phyloP scores from a whole-genome alignment of 225 moss, liverwort and hornwort species.

The Pleurozium schreberi region DNA sequence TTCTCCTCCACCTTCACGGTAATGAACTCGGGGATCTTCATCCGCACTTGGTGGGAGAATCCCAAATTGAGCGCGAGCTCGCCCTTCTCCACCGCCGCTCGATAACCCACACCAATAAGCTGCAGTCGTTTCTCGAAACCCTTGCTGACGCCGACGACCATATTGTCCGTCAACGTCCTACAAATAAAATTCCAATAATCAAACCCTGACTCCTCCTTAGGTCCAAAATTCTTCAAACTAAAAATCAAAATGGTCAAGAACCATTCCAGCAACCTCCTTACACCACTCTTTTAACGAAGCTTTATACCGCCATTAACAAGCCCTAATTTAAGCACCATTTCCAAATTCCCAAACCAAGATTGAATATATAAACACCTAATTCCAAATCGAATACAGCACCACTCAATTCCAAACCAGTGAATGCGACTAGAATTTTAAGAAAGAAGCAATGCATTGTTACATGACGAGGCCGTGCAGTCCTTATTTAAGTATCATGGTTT shows the following conservation, averaged over 20 bases:
- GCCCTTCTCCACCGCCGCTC: conserved; percentile 62
- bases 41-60: conserved; percentile 86
- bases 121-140: conserved; percentile 85
- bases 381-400: not conserved
- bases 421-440: not conserved
- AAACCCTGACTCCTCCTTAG: not conserved
- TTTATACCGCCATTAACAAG: not conserved
- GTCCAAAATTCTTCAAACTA: not conserved
- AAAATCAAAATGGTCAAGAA: not conserved
- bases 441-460: not conserved
- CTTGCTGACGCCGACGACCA: conserved; percentile 78
- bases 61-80: conserved; percentile 78
- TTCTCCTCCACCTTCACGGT: conserved; percentile 79
- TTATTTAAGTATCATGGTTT: too few species aligned
- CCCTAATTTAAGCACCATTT: not conserved
- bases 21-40: conserved; percentile 64
- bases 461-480: not conserved
- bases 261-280: not conserved
- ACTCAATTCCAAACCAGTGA: not conserved
- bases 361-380: not conserved
- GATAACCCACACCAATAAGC: conserved; percentile 91
- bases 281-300: not conserved
- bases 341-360: not conserved
- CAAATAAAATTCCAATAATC: not conserved
- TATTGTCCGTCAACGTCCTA: conserved; percentile 94